Evolutionary conservation across 1,139 yeast genomes (phyloP), one percentile per base, ranked within the genome.

Genomic region (Yamadazyma atmosphaerica): DNA sequence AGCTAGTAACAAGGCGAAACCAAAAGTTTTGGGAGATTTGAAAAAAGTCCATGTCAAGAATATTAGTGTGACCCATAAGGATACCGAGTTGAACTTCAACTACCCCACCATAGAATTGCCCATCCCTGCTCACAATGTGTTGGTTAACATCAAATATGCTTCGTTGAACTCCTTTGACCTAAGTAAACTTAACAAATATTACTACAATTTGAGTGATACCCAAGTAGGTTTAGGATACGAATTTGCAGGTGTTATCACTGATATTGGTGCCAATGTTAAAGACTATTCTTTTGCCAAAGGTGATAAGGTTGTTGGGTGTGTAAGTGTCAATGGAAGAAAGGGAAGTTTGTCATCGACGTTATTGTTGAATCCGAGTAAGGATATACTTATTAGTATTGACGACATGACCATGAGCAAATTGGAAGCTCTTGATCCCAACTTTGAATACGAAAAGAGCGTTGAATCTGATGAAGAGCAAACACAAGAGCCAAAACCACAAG

Each of bases 161-260:
- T 56, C 65, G n/a, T 52, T 72, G 35, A 65, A 66, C 45, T 65
- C 74, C 7, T 57, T 55, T 40, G 77, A 71, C 40, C 49, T 69
- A 37, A 52, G 65, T 16, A 72, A 72, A 43, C 54, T 71, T 37
- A 61, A 63, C 44, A 62, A 60, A 42, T 72, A 68, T 41, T 44
- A 56, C 32, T 53, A 65, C 38, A 70, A 70, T 47, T 47, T 69
- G 27, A 63, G 74, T 43, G 63, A 66, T 37, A 56, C 57, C 34
- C 60, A 66, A 42, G 60, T 72, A 7, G 77, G 75, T 0, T 51
- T 72, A 37, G 77, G 77, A 2, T 67, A 66, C 50, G 74, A 67
- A 40, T 72, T 63, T 50, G 57, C 63, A 11, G 77, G 77, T 3
- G 55, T 51, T 16, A 54, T 72, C 3, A 46, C 53, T 6, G 58